phyloP scores from a whole-genome alignment of 495 filamentous ascomycete genomes.

The Talaromyces proteolyticus region DNA sequence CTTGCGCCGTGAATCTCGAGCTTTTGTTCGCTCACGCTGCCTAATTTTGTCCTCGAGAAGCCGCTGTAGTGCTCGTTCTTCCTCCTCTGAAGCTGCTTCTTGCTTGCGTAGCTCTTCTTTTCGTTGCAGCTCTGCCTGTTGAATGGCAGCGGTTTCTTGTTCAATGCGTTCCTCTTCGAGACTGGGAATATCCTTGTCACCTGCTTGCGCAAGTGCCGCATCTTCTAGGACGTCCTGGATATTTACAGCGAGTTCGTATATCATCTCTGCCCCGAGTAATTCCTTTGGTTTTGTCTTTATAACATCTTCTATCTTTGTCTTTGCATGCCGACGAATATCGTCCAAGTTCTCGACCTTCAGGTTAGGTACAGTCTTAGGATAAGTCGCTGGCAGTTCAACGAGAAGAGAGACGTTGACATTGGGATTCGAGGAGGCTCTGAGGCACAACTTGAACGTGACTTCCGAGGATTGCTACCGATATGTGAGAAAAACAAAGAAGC shows the following conservation, averaged over 20 bases:
- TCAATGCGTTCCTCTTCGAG: constrained; percentile 84
- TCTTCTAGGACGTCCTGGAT: constrained; percentile 88
- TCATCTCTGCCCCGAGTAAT: constrained; percentile 79
- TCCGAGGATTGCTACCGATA: constrained; percentile 64
- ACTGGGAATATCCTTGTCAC: constrained; percentile 70
- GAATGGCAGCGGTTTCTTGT: constrained; percentile 50
- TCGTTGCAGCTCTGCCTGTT: constrained; percentile 47
- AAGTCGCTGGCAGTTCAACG: constrained; percentile 81
- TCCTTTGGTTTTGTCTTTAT: constrained; percentile 64
- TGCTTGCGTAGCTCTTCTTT: constrained; percentile 45
- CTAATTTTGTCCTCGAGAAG: constrained; percentile 72
- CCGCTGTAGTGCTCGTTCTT: constrained; percentile 67
- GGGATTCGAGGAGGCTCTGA: constrained; percentile 66
- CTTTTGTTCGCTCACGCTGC: constrained; percentile 40
- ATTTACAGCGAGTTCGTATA: constrained; percentile 75
- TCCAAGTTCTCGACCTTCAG: constrained; percentile 61
- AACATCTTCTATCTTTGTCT: constrained; percentile 62
- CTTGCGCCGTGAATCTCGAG: constrained; percentile 28
- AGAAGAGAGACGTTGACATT: constrained; percentile 56
- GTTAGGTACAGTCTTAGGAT: constrained; percentile 80
- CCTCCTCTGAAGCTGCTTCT: constrained; percentile 58
- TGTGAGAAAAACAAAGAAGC: neutral
- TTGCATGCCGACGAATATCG: constrained; percentile 56
- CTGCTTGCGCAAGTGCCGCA: constrained; percentile 65
- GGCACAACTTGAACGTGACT: constrained; percentile 69